A percentile compares a stretch with the other conserved stretches of the same genome.
Evolutionary conservation across 768 basidiomycete genomes (phyloP).

Genomic region (Russula compacta): DNA sequence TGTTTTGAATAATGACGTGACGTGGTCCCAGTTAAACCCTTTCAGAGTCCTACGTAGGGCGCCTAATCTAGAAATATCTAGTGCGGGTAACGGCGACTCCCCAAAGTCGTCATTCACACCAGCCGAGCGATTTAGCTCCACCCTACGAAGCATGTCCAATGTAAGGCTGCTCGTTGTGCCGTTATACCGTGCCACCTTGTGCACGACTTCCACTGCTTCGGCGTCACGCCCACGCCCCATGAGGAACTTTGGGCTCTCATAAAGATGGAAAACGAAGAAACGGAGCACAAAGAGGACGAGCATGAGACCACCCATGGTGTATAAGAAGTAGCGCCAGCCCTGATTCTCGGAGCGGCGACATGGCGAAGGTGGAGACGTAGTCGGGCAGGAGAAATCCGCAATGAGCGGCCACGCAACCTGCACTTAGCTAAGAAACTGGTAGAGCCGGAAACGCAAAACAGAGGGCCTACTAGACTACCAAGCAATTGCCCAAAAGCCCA

Average conservation of each 20-base stretch:
- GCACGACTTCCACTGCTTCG: slow-evolving; percentile 52
- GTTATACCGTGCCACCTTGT: slow-evolving; percentile 54
- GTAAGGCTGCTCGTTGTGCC: slow-evolving; percentile 40
- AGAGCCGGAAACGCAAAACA: background rate
- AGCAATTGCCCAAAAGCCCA: slow-evolving; percentile 72
- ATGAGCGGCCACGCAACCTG: slow-evolving; percentile 69
- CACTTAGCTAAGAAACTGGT: background rate
- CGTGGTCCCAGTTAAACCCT: slow-evolving; percentile 34
- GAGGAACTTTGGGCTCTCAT: slow-evolving; percentile 65
- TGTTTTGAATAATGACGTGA: slow-evolving; percentile 43
- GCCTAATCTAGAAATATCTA: slow-evolving; percentile 31
- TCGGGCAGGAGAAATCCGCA: slow-evolving; percentile 54
- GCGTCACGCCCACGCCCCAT: slow-evolving; percentile 59
- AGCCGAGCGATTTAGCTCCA: slow-evolving; percentile 12
- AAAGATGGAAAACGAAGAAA: slow-evolving; percentile 56
- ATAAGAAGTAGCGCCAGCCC: slow-evolving; percentile 75
- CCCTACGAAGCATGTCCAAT: slow-evolving; percentile 38
- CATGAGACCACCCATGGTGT: slow-evolving; percentile 62
- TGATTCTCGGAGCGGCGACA: slow-evolving; percentile 46
- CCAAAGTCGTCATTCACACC: slow-evolving; percentile 11
- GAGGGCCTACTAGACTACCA: slow-evolving; percentile 35
- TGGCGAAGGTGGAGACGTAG: slow-evolving; percentile 24
- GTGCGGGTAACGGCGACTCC: slow-evolving; percentile 11
- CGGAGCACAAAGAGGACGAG: slow-evolving; percentile 52
- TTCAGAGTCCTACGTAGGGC: slow-evolving; percentile 34